Percentiles rank a stretch among this genome's conserved stretches.
phyloP scores from a whole-genome alignment of 1,284 basidiomycete genomes.

The Chalciporus sp. region DNA sequence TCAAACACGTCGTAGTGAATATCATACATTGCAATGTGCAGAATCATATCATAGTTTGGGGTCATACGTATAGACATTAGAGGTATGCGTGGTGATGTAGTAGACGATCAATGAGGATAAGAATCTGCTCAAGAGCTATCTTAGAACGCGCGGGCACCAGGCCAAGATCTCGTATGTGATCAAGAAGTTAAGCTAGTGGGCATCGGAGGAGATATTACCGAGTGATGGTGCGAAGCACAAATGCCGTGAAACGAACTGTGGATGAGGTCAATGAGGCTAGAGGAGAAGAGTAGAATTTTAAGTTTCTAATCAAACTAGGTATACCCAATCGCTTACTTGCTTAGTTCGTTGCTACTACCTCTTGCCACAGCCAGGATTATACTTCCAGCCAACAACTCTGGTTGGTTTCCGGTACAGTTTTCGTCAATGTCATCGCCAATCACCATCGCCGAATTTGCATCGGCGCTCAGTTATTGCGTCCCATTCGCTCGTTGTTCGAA shows the following conservation, averaged over 20 bases:
- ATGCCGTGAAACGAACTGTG: constrained; percentile 39
- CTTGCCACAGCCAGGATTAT: no score
- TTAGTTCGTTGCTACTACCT: no score
- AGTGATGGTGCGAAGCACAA: constrained; percentile 34
- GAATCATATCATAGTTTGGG: neutral
- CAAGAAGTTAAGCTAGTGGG: constrained; percentile 23
- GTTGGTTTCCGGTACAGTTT: no score
- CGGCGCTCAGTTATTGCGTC: constrained; percentile 28
- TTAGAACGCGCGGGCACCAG: constrained; percentile 40
- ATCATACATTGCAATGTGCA: neutral
- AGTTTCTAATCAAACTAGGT: no score
- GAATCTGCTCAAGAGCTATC: no score
- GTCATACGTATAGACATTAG: neutral
- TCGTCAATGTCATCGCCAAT: constrained; percentile 33
- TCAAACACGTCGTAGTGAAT: neutral
- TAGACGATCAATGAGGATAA: neutral
- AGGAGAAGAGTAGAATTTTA: constrained; percentile 14
- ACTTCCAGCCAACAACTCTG: no score
- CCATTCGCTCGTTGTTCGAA: constrained; percentile 1
- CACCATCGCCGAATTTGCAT: constrained; percentile 45
- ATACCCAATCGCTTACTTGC: no score
- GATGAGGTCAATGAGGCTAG: constrained; percentile 34
- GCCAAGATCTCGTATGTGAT: constrained; percentile 38
- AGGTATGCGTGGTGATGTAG: constrained; percentile 1
- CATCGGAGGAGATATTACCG: constrained; percentile 28